phyloP scores from a whole-genome alignment of 352 stramenopile species.

The Ochromonadaceae sp. region DNA sequence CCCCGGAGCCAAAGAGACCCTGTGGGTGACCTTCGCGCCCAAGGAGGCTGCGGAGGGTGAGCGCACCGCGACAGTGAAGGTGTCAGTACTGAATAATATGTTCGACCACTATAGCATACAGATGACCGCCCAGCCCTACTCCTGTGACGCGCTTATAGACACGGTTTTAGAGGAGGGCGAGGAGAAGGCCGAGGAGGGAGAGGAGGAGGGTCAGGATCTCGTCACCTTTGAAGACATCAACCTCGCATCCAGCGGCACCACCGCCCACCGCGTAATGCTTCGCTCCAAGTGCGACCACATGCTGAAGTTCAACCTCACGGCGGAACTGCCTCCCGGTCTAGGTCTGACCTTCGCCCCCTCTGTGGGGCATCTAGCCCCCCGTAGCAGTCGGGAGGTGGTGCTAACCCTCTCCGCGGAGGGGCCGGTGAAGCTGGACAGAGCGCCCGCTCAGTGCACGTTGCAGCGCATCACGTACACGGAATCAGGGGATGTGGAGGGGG shows the following conservation, averaged over 20 bases:
- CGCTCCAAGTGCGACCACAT: conserved; percentile 43
- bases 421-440: not conserved
- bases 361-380: conserved; percentile 40
- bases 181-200: conserved; percentile 61
- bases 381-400: conserved; percentile 36
- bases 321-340: conserved; percentile 13
- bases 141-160: conserved; percentile 14
- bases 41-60: conserved; percentile 43
- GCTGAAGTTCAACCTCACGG: conserved; percentile 52
- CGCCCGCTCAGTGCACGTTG: not conserved
- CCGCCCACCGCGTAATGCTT: conserved; percentile 46
- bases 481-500: not conserved
- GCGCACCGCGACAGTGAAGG: conserved; percentile 40
- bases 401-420: conserved; percentile 42
- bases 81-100: conserved; percentile 67
- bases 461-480: not conserved
- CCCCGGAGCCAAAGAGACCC: conserved; percentile 40
- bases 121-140: conserved; percentile 49
- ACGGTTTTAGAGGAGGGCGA: conserved; percentile 35
- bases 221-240: conserved; percentile 65
- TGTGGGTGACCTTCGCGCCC: conserved; percentile 56
- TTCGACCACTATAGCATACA: conserved; percentile 61
- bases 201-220: conserved; percentile 47
- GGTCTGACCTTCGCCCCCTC: conserved; percentile 47
- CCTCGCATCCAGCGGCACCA: conserved; percentile 20